These are phyloP conservation scores for Lipomyces starkeyi DNA, from an alignment of 805 yeast genomes.

Conservation along the genomic window DNA sequence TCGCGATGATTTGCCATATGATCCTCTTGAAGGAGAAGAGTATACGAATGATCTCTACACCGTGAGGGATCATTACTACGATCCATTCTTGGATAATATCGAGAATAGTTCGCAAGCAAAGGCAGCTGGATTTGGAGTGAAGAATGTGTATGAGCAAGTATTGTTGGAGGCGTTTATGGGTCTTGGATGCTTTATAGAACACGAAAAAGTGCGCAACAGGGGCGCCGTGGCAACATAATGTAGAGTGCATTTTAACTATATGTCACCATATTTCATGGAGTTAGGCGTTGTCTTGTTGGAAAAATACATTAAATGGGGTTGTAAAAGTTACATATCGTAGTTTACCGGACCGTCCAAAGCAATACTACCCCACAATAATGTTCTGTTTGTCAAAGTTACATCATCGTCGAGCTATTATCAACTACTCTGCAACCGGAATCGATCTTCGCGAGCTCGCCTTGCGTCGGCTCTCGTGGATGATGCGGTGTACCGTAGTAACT, in stretches of 20 bases:
- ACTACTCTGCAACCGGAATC: neutral
- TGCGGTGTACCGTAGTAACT: slow-evolving; percentile 9
- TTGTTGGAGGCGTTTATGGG: slow-evolving; percentile 91
- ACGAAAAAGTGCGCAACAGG: slow-evolving; percentile 16
- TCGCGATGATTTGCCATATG: slow-evolving; percentile 67
- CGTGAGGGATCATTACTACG: slow-evolving; percentile 58
- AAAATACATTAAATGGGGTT: neutral
- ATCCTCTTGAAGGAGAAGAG: slow-evolving; percentile 93
- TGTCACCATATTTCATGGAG: neutral
- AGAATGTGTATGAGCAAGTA: slow-evolving; percentile 72
- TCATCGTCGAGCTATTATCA: slow-evolving; percentile 3
- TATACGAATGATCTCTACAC: slow-evolving; percentile 60
- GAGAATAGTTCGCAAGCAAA: slow-evolving; percentile 65
- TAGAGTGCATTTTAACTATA: neutral
- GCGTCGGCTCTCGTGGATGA: slow-evolving; percentile 13
- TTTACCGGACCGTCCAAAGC: neutral
- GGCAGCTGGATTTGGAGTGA: slow-evolving; percentile 86
- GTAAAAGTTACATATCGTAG: neutral
- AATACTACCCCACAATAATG: neutral
- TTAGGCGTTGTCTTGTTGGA: neutral
- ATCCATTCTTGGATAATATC: slow-evolving; percentile 62
- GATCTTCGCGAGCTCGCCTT: neutral
- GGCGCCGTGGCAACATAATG: neutral
- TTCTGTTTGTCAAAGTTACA: neutral
- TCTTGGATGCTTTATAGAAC: slow-evolving; percentile 76